Base-by-base conservation (phyloP, 2,329 filamentous ascomycete species). In the Botrytis deweyae region DNA sequence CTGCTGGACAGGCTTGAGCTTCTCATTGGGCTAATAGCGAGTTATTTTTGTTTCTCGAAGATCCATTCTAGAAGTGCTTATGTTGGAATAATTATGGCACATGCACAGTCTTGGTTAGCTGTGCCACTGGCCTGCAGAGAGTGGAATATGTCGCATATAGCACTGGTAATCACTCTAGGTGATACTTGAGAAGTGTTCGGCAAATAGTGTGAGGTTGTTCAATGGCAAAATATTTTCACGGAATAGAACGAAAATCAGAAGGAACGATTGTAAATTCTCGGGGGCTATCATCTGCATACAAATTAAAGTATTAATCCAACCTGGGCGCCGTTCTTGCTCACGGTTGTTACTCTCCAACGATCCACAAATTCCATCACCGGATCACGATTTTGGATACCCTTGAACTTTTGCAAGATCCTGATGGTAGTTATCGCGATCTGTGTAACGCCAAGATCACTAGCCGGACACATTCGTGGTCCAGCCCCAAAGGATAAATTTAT, bases 241-340 rank as follows among this genome's bases (percentile, higher is more conserved):
- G 20, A 8, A 8, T 42, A 22, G 36, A n/a, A 40, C 5, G 14
- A 22, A 25, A 16, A 8, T n/a, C 12, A 16, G 36, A 62, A n/a
- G 9, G 22, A 40, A n/a, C 0, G 38, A 25, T 40, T 18, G 36
- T 10, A 63, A 29, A 42, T 6, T 42, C 5, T n/a, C 25, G 7
- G 36, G 2, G 4, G 8, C 65, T 33, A 40, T 16, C 52, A 12
- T 68, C 14, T 55, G 20, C 1, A 3, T 63, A 71, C 1, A 40
- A 36, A 52, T 49, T 1, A 71, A n/a, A n/a, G 10, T 1, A 46
- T 65, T 0, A 72, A 25, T 29, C 61, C 61, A 33, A 65, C 36
- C 18, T 33, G 18, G 1, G 61, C 46, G 8, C 61, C 70, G 25
- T 65, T 72, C 70, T 72, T 65, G 14, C 61, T 72, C 70, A 65